These are phyloP conservation scores for Pisolithus microcarpus DNA, from an alignment of 768 basidiomycete species.

Conservation along the genomic window DNA sequence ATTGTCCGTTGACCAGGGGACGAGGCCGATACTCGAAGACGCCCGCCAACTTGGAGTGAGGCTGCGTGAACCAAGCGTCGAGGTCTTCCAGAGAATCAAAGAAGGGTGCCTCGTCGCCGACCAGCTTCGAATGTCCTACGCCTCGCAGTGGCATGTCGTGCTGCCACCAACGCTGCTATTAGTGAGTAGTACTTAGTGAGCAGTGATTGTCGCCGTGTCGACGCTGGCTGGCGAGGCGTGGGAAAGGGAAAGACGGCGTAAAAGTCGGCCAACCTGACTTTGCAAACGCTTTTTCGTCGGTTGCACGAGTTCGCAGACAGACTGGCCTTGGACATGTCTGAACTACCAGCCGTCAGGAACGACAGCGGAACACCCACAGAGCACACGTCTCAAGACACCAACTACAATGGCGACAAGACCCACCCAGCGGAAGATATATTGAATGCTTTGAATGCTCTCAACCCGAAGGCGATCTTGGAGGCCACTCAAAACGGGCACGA, in stretches of 20 bases:
- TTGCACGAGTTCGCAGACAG: slow-evolving; percentile 21
- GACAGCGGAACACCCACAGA: slow-evolving; percentile 22
- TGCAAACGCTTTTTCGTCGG: slow-evolving; percentile 24
- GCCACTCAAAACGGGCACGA: slow-evolving; percentile 25
- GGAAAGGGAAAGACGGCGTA: slow-evolving; percentile 14
- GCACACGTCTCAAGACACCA: slow-evolving; percentile 17
- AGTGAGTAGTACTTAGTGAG: too few relatives aligned
- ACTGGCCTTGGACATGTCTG: slow-evolving; percentile 27
- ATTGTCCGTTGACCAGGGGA: slow-evolving; percentile 9
- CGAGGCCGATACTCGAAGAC: slow-evolving; percentile 37
- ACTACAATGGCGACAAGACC: slow-evolving; percentile 26
- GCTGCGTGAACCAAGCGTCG: slow-evolving; percentile 44
- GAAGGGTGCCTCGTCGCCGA: slow-evolving; percentile 32
- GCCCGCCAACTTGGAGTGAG: slow-evolving; percentile 30
- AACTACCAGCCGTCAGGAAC: slow-evolving; percentile 25
- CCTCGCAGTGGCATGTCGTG: slow-evolving; percentile 23
- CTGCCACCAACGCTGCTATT: too few relatives aligned
- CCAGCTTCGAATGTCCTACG: slow-evolving; percentile 14
- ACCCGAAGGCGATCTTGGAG: slow-evolving; percentile 17
- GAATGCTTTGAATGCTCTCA: slow-evolving; percentile 29
- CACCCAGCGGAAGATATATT: slow-evolving; percentile 33
- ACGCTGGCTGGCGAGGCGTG: slow-evolving; percentile 24
- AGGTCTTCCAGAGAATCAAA: slow-evolving; percentile 52
- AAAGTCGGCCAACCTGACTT: slow-evolving; percentile 7
- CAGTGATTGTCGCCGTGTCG: too few relatives aligned